Percentiles rank a stretch among this genome's conserved stretches.
Conservation (phyloP, 2,329 filamentous ascomycete species). For the Neoscytalidium dimidiatum region DNA sequence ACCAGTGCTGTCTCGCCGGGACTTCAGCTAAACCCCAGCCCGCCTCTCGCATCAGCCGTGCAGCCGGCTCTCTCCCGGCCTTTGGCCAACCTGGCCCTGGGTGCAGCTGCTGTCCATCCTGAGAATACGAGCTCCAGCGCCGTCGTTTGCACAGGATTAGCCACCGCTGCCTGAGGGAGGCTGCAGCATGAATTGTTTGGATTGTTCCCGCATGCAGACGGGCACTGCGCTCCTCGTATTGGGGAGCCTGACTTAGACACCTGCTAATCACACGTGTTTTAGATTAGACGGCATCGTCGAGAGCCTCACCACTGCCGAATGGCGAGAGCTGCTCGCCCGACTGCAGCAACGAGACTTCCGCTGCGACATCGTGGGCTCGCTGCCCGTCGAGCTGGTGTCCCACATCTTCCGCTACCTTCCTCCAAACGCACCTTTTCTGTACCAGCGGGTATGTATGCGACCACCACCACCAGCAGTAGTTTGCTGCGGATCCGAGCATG, state of each 20-base stretch:
- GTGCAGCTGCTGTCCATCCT: not conserved
- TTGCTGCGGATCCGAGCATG: not conserved
- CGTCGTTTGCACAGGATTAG: not conserved
- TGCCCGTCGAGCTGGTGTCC: conserved; percentile 42
- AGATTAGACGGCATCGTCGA: conserved; percentile 30
- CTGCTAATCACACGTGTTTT: conserved; percentile 7
- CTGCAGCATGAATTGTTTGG: not conserved
- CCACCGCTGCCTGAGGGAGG: not conserved
- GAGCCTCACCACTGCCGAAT: conserved; percentile 34
- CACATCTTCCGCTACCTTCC: conserved; percentile 38
- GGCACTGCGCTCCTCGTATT: not conserved
- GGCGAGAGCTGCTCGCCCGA: conserved; percentile 27
- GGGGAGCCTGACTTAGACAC: not conserved
- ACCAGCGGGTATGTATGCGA: conserved; percentile 30
- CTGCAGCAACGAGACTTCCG: conserved; percentile 29
- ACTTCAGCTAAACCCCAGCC: not conserved
- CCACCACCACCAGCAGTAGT: not conserved
- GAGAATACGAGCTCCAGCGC: not conserved
- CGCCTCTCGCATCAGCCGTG: not conserved
- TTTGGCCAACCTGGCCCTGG: not conserved
- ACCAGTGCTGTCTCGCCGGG: conserved; percentile 3
- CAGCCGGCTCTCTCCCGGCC: not conserved
- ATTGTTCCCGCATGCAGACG: not conserved
- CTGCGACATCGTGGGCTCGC: conserved; percentile 35
- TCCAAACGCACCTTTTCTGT: conserved; percentile 29